These are phyloP conservation scores for Cutaneotrichosporon sp. DNA, from an alignment of 1,284 basidiomycete genomes.

Conservation along the genomic window DNA sequence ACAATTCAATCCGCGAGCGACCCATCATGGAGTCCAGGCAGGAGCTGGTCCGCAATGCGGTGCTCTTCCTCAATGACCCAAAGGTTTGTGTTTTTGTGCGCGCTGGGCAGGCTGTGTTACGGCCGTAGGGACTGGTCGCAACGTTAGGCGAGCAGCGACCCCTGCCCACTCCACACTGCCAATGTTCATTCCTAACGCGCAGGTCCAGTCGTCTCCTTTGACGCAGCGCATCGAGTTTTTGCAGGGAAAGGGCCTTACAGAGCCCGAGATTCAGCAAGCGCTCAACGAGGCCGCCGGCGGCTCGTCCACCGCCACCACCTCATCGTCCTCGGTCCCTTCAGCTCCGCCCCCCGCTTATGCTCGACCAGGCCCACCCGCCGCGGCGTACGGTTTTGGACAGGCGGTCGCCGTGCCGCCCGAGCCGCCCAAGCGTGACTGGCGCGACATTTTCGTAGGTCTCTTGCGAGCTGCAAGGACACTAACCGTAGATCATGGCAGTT, in stretches of 20 bases:
- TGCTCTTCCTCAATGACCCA: conserved; percentile 68
- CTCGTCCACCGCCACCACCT: conserved; percentile 4
- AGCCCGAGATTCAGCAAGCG: conserved; percentile 80
- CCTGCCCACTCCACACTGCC: neutral
- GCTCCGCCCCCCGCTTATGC: conserved; percentile 38
- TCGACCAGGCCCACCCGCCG: neutral
- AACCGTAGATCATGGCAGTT: conserved; percentile 77
- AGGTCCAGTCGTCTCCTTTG: conserved; percentile 61
- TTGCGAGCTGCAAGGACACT: neutral
- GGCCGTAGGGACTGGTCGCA: neutral
- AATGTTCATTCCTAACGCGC: neutral
- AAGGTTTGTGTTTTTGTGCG: conserved; percentile 28
- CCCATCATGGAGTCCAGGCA: conserved; percentile 48
- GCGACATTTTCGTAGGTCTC: conserved; percentile 79
- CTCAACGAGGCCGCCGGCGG: conserved; percentile 56
- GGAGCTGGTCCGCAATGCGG: conserved; percentile 71
- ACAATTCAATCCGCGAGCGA: neutral
- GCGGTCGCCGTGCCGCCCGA: conserved; percentile 35
- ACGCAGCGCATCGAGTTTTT: conserved; percentile 86
- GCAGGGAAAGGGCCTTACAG: conserved; percentile 83
- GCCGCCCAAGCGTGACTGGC: conserved; percentile 68
- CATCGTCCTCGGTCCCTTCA: neutral
- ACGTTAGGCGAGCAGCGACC: too few relatives aligned
- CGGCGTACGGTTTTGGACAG: conserved; percentile 36
- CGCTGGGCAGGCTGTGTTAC: neutral